Base-by-base conservation (phyloP, 2,329 filamentous ascomycete genomes). In the Pochonia chlamydosporia region DNA sequence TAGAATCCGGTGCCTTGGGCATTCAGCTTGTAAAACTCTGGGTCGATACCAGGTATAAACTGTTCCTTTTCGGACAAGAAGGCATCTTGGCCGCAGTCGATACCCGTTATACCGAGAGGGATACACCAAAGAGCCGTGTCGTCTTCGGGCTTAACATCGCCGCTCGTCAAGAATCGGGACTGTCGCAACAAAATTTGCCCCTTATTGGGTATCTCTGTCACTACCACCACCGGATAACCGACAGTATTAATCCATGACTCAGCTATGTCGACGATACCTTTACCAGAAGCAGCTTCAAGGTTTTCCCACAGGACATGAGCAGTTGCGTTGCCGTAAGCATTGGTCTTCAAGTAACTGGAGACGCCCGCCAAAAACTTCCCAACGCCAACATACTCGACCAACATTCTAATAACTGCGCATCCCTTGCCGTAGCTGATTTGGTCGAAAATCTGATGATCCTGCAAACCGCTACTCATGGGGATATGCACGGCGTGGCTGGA, bases 401-500 rank as follows among this genome's bases (percentile, higher is more conserved):
- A 71, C 93, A 99, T 99, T 61, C 93, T 86, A 61, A 99, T 93
- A 50, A 93, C 88, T 2, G 92, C 96, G 71, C 89, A 95, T 30
- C 93, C 93, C 73, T 99, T 97, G 52, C 95, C 76, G 64, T 97
- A 99, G 69, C 88, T 95, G 68, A 99, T 97, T 63, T 85, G 81
- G 65, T 99, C 93, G 62, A 99, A 99, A 55, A 97, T 95, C 67
- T 99, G 93, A 66, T 97, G 95, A 54, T 97, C 89, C 57, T 97
- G 93, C 9, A 97, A 79, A 26, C 91, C 93, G 63, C 96, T 91
- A 57, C 84, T 84, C 24, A 99, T 93, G 1, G 90, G 88, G 6
- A 99, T 92, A 66, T 99, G 92, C 56, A 99, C 96, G 8, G 93
- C 88, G 66, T 99, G 93, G 43, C 90, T 96, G 36, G 89, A 88